A percentile compares a stretch with the other conserved stretches of the same genome.
Conservation (phyloP, 2,329 filamentous ascomycete species). For the Diaporthe citrichinensis region DNA sequence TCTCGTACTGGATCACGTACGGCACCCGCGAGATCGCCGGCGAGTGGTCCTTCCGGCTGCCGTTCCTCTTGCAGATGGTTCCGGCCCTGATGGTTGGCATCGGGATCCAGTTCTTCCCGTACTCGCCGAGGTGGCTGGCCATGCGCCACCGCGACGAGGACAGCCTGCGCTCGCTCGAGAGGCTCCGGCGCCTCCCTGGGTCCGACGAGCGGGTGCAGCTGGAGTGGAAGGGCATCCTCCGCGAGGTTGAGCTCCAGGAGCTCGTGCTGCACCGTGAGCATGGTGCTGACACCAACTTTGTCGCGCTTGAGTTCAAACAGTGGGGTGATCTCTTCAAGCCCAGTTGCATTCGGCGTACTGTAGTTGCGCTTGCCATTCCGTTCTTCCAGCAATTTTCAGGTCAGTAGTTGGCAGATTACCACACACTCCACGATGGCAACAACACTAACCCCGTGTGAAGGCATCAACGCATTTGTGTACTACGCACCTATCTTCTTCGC, state of each 20-base stretch:
- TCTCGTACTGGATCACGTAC: constrained; percentile 59
- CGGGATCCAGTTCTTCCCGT: constrained; percentile 67
- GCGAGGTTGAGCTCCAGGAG: constrained; percentile 62
- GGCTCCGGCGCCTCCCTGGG: constrained; percentile 50
- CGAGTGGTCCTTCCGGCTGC: constrained; percentile 60
- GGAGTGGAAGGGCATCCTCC: constrained; percentile 64
- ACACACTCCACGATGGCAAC: background rate
- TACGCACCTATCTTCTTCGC: constrained; percentile 49
- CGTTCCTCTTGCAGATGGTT: constrained; percentile 65
- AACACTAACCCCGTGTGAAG: constrained; percentile 42
- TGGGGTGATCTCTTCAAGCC: constrained; percentile 64
- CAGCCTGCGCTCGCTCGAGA: constrained; percentile 50
- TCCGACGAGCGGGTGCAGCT: constrained; percentile 58
- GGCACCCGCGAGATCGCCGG: constrained; percentile 59
- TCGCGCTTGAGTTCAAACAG: constrained; percentile 59
- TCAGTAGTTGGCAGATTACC: background rate
- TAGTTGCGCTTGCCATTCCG: constrained; percentile 55
- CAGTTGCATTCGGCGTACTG: constrained; percentile 58
- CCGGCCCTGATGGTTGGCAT: constrained; percentile 68
- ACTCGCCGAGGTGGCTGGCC: constrained; percentile 52
- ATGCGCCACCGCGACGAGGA: constrained; percentile 51
- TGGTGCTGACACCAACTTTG: constrained; percentile 48
- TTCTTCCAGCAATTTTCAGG: constrained; percentile 60
- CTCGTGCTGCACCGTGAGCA: constrained; percentile 55
- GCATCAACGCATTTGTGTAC: constrained; percentile 47